Base-by-base conservation (phyloP, 2,329 filamentous ascomycete genomes). In the Cyphellophora attinorum region DNA sequence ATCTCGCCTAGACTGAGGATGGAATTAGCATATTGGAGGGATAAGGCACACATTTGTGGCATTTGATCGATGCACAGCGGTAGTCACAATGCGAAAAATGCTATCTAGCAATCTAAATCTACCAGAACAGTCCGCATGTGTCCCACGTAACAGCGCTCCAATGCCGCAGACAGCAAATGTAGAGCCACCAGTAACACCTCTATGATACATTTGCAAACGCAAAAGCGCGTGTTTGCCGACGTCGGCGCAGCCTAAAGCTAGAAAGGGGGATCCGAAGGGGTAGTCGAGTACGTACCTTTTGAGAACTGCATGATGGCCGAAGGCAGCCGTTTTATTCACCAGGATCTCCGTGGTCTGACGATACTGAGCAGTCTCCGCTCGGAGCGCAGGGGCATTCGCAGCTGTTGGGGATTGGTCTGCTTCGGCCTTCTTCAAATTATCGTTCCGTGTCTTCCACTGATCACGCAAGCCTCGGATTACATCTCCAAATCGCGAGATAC, bases 401-500 rank as follows among this genome's bases (percentile, higher is more conserved):
- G 42, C 37, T 27, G 48, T 48, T 10, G 32, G 64, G 58, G 41
- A 60, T 61, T 47, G 68, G 61, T 48, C 72, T 70, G 52, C 68
- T 47, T 75, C 72, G 8, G 75, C 74, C 42, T 70, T 61, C 42
- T 70, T 66, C 42, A 78, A 61, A 15, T 67, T 66, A 43, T 69
- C 66, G 28, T 61, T 66, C 46, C 73, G 72, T 19, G 63, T 57
- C 49, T 76, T 76, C 74, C 74, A 79, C 23, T 68, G 61, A 51
- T 79, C 74, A 39, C 74, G 67, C 37, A 79, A 66, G 5, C 64
- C 64, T 49, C 72, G 72, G 39, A 78, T 59, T 29, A 77, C 59
- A 31, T 77, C 72, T 60, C 74, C 76, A 49, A 74, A 72, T 28
- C 68, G 63, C 32, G 64, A 63, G 43, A 79, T 59, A 29, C 68